phyloP scores from a whole-genome alignment of 2,329 filamentous ascomycete species.

The Sarocladium strictum region DNA sequence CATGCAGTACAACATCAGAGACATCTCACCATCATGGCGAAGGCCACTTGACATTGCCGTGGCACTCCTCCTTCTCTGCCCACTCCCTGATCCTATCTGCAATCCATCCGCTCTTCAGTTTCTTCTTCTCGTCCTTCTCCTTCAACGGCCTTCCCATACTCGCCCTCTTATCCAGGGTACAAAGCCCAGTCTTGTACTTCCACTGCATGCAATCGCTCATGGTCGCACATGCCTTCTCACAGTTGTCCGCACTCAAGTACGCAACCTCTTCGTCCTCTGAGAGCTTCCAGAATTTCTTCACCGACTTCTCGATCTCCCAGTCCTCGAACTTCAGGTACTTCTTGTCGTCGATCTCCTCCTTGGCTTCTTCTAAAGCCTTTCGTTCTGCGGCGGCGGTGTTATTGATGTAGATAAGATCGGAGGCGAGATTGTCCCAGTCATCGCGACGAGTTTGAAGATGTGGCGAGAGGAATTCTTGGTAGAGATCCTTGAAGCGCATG shows the following conservation, averaged over 20 bases:
- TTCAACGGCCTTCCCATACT: slow-evolving; percentile 23
- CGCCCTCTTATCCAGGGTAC: slow-evolving; percentile 26
- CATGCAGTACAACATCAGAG: slow-evolving; percentile 9
- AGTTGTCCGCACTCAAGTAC: slow-evolving; percentile 35
- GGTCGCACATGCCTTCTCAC: slow-evolving; percentile 37
- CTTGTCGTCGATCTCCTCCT: background rate
- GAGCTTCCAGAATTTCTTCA: slow-evolving; percentile 22
- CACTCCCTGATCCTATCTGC: slow-evolving; percentile 33
- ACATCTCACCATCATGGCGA: background rate
- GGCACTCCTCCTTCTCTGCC: slow-evolving; percentile 30
- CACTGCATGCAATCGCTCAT: slow-evolving; percentile 34
- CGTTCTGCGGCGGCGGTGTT: slow-evolving; percentile 13
- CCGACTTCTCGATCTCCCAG: slow-evolving; percentile 25
- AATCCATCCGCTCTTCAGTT: slow-evolving; percentile 35
- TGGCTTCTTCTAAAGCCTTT: background rate
- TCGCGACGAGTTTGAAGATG: slow-evolving; percentile 31
- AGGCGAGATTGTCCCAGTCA: slow-evolving; percentile 49
- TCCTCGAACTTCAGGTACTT: slow-evolving; percentile 23
- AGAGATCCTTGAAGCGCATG: slow-evolving; percentile 42
- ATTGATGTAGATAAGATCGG: slow-evolving; percentile 38
- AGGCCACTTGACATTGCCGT: slow-evolving; percentile 27
- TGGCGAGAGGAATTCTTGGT: slow-evolving; percentile 36
- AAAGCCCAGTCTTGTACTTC: slow-evolving; percentile 32
- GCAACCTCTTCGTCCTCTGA: slow-evolving; percentile 33
- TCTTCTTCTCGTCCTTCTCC: background rate